These are phyloP conservation scores for Inonotus hispidus DNA, from an alignment of 1,284 basidiomycete species.

Conservation along the genomic window DNA sequence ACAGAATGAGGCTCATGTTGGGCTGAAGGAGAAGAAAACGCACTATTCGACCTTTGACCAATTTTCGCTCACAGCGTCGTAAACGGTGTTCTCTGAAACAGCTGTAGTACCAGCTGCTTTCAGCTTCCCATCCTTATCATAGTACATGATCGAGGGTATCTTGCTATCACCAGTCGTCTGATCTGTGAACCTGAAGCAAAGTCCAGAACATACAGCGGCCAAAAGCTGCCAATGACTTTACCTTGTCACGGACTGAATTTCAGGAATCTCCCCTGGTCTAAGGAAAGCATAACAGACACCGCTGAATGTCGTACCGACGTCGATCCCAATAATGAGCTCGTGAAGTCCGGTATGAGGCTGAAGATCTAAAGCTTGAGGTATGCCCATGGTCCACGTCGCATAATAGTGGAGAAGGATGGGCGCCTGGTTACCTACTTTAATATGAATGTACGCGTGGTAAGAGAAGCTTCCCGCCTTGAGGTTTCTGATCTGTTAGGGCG, in stretches of 20 bases:
- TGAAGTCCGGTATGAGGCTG: not conserved
- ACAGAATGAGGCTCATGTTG: conserved; percentile 1
- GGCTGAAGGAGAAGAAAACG: conserved; percentile 24
- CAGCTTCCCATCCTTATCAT: conserved; percentile 54
- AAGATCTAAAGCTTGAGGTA: not conserved
- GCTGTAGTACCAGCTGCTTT: conserved; percentile 72
- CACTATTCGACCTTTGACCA: conserved; percentile 72
- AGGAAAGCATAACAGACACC: conserved; percentile 6
- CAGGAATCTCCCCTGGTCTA: not conserved
- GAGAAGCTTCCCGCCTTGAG: not conserved
- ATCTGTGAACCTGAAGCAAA: conserved; percentile 2
- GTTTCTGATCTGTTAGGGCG: not conserved
- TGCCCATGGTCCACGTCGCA: not conserved
- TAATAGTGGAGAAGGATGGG: conserved; percentile 19
- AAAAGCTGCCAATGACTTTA: conserved; percentile 27
- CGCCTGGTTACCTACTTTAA: not conserved
- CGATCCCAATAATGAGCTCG: conserved; percentile 8
- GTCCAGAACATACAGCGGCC: too few relatives aligned
- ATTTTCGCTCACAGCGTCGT: conserved; percentile 62
- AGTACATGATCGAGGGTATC: conserved; percentile 70
- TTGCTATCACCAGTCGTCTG: conserved; percentile 67
- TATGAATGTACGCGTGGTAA: not conserved
- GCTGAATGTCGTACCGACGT: conserved; percentile 11
- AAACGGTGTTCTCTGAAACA: conserved; percentile 47
- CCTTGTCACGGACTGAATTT: conserved; percentile 22